Base-by-base conservation (phyloP, 2,329 filamentous ascomycete species). In the Pseudocercospora musae region DNA sequence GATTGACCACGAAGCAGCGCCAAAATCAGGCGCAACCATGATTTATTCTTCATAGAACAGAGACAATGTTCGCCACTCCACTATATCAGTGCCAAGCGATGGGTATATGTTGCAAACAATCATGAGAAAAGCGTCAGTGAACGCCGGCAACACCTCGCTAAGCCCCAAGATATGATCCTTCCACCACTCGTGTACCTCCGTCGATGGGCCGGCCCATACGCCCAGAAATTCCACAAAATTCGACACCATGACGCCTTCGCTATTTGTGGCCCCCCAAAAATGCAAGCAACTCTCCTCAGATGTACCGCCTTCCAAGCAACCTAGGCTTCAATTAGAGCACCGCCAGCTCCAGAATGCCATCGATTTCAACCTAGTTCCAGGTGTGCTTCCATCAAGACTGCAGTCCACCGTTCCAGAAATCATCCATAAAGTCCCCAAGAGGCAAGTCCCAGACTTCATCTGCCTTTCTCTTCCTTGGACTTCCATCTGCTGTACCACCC, bases 401-500 rank as follows among this genome's bases (percentile, higher is more conserved):
- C 21, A 29, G 18, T 29, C 21, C 48, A 18, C 48, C 52, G 18
- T 54, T 54, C 52, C 52, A 54, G 52, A 54, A 54, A 40, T 54
- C 54, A 29, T 64, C 58, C 58, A 57, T 58, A 27, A 59, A 54
- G 29, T 68, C 66, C 20, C 42, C 42, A 4, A 68, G 58, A 9
- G 66, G 66, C 15, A 56, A 21, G 20, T 57, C 59, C 63, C 64
- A 62, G 15, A 50, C 50, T 18, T 66, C 64, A 37, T 64, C 59
- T 8, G 65, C 65, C 57, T 67, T 67, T 53, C 67, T 67, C 60
- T 67, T 69, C 57, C 55, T 64, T 56, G 60, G 56, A 23, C 58
- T 58, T 27, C 21, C 54, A 25, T 27, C 46, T 49, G 57, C 55
- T 31, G 56, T 59, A 13, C 58, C 52, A 42, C 54, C 54, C 20